Evolutionary conservation across 106 monocot species (phyloP), one percentile per base, ranked within the genome.

Genomic region (Alisma plantagoaquatica): DNA sequence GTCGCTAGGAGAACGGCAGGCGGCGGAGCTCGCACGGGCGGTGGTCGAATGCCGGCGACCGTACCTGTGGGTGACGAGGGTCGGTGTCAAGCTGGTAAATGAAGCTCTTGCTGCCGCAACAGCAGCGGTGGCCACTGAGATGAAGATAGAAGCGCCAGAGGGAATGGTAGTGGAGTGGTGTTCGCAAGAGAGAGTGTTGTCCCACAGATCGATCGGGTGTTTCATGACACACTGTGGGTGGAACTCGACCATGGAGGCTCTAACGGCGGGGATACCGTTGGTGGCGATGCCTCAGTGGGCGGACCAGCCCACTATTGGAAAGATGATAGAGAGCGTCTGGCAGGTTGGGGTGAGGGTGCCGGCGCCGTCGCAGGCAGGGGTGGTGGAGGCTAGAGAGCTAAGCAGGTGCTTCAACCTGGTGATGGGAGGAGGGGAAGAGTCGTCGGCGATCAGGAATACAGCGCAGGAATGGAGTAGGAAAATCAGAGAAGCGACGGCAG

Each of bases 11-110:
- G 14, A 38, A 14, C 6, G 14, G 51, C 84, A 79, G 46, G 0
- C 63, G 51, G 62, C 58, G 60, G 79, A 84, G 69, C 46, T 84
- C 4, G 19, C 56, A 2, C n/a, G 11, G 17, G 79, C 70, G 23
- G 31, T 84, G 33, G 45, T 48, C 45, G 71, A 43, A 45, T 59
- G 65, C 61, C 61, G 75, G 18, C 22, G 67, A 52, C 75, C 75
- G 18, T 76, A 69, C 41, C 23, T 84, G 20, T 79, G 72, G 75
- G 75, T 73, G 27, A 57, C 69, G 52, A 38, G 35, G n/a, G n/a
- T n/a, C n/a, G n/a, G n/a, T n/a, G n/a, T n/a, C n/a, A n/a, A n/a
- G 35, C 9, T 38, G 35, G 35, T 8, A 14, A 38, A 8, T 38
- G 14, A 14, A 14, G 14, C 6, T 6, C 14, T 14, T 38, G 35